Conservation (phyloP, 2,329 filamentous ascomycete species). For the Nigrospora oryzae region DNA sequence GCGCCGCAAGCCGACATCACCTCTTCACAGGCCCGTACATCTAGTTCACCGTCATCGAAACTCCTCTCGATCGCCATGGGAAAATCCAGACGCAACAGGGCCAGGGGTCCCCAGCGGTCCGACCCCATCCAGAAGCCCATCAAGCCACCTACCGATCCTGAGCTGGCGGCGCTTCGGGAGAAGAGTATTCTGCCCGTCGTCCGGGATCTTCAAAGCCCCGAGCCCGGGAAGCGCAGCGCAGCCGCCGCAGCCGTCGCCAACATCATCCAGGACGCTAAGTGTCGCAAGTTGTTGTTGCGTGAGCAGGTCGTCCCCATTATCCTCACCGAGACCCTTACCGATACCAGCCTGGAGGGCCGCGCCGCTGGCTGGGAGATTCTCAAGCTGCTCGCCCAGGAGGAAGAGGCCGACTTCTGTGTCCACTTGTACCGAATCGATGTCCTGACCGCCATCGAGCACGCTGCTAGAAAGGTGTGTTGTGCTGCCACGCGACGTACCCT, state of each 20-base stretch:
- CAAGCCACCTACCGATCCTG: slow-evolving; percentile 55
- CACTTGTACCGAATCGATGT: slow-evolving; percentile 56
- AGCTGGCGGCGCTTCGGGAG: slow-evolving; percentile 54
- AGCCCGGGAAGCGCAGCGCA: slow-evolving; percentile 48
- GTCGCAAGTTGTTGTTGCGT: slow-evolving; percentile 55
- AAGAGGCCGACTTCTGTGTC: slow-evolving; percentile 59
- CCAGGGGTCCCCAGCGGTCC: slow-evolving; percentile 36
- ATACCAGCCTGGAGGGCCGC: slow-evolving; percentile 52
- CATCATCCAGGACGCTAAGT: slow-evolving; percentile 52
- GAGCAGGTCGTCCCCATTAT: slow-evolving; percentile 58
- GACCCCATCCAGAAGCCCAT: slow-evolving; percentile 49
- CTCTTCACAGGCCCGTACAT: no score
- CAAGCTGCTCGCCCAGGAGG: slow-evolving; percentile 50
- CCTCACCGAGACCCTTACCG: slow-evolving; percentile 55
- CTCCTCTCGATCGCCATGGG: slow-evolving; percentile 33
- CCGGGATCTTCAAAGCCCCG: slow-evolving; percentile 48
- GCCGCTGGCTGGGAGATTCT: slow-evolving; percentile 62
- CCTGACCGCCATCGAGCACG: slow-evolving; percentile 50
- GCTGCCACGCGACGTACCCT: neutral
- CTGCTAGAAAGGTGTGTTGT: slow-evolving; percentile 39
- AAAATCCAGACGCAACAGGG: slow-evolving; percentile 49
- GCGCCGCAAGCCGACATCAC: no score
- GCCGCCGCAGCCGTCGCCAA: slow-evolving; percentile 53
- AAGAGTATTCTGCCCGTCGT: slow-evolving; percentile 56
- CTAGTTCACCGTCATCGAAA: no score